A percentile compares a stretch with the other conserved stretches of the same genome.
Evolutionary conservation across 2,329 filamentous ascomycete genomes (phyloP).

Genomic region (Venturia aucupariae): DNA sequence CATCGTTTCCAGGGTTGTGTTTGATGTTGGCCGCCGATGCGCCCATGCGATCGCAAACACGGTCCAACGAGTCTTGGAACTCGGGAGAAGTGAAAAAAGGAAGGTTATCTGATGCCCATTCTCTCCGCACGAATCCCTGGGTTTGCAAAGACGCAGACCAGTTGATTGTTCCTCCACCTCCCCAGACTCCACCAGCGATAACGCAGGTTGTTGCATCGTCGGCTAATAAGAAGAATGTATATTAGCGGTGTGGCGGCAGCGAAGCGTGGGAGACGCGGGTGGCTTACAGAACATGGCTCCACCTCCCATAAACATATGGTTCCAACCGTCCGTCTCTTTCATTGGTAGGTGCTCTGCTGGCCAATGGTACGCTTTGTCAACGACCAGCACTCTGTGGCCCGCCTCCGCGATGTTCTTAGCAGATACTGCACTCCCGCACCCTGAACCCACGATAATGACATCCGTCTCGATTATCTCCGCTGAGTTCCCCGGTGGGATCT

Average conservation of each 20-base stretch:
- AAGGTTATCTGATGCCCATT: slow-evolving; percentile 66
- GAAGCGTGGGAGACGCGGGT: background rate
- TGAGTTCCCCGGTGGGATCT: slow-evolving; percentile 43
- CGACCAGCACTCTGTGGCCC: slow-evolving; percentile 65
- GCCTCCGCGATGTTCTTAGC: slow-evolving; percentile 75
- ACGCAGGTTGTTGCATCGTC: slow-evolving; percentile 45
- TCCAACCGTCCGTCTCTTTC: slow-evolving; percentile 49
- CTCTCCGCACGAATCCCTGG: slow-evolving; percentile 65
- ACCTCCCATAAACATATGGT: slow-evolving; percentile 61
- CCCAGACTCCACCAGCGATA: slow-evolving; percentile 64
- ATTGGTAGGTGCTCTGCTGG: slow-evolving; percentile 65
- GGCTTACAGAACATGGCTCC: slow-evolving; percentile 44
- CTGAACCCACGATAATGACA: slow-evolving; percentile 77
- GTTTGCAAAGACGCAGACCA: slow-evolving; percentile 65
- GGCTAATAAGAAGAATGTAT: slow-evolving; percentile 14
- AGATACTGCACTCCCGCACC: slow-evolving; percentile 72
- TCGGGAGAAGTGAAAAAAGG: slow-evolving; percentile 63
- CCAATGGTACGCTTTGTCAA: slow-evolving; percentile 76
- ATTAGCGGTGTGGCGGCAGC: background rate
- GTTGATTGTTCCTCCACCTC: slow-evolving; percentile 81
- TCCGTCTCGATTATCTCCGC: slow-evolving; percentile 63
- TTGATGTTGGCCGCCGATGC: slow-evolving; percentile 55
- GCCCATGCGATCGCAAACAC: slow-evolving; percentile 71
- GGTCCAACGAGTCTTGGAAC: slow-evolving; percentile 71
- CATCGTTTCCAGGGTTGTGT: slow-evolving; percentile 64